phyloP scores from a whole-genome alignment of 2,329 filamentous ascomycete species.

The Bipolaris bicolor region DNA sequence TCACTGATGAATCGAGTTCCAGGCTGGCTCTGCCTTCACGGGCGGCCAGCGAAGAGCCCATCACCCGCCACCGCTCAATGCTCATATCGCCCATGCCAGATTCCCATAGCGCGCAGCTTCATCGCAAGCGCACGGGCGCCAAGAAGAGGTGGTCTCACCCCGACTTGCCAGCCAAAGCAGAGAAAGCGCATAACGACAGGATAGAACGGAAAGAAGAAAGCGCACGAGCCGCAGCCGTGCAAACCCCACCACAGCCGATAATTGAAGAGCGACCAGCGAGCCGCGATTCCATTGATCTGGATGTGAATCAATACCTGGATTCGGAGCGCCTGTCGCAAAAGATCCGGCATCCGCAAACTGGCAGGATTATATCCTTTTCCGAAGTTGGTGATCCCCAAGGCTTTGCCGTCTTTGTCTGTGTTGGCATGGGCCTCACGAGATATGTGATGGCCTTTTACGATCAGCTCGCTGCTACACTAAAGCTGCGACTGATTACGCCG shows the following conservation, averaged over 20 bases:
- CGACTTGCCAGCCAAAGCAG: constrained; percentile 48
- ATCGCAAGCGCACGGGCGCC: constrained; percentile 41
- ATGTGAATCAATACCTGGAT: constrained; percentile 82
- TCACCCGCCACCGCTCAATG: constrained; percentile 38
- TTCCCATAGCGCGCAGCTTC: constrained; percentile 37
- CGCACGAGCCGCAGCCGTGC: constrained; percentile 28
- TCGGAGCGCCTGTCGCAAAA: constrained; percentile 86
- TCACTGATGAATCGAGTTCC: constrained; percentile 26
- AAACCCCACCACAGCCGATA: constrained; percentile 52
- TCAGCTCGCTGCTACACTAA: constrained; percentile 86
- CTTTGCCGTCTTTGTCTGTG: constrained; percentile 92
- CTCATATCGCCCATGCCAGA: constrained; percentile 29
- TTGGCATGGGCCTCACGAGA: constrained; percentile 95
- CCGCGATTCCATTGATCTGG: constrained; percentile 85
- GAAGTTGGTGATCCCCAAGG: constrained; percentile 94
- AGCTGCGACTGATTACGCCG: constrained; percentile 87
- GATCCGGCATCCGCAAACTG: constrained; percentile 83
- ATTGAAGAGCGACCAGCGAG: constrained; percentile 77
- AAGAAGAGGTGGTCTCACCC: constrained; percentile 51
- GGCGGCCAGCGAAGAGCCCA: constrained; percentile 40
- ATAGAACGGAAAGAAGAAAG: constrained; percentile 33
- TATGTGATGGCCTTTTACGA: constrained; percentile 98
- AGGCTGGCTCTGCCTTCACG: constrained; percentile 29
- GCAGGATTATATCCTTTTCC: constrained; percentile 89
- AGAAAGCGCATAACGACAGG: constrained; percentile 45